Evolutionary conservation across 306 rosid genomes (phyloP).

Genomic region (Fagus sylvatica): DNA sequence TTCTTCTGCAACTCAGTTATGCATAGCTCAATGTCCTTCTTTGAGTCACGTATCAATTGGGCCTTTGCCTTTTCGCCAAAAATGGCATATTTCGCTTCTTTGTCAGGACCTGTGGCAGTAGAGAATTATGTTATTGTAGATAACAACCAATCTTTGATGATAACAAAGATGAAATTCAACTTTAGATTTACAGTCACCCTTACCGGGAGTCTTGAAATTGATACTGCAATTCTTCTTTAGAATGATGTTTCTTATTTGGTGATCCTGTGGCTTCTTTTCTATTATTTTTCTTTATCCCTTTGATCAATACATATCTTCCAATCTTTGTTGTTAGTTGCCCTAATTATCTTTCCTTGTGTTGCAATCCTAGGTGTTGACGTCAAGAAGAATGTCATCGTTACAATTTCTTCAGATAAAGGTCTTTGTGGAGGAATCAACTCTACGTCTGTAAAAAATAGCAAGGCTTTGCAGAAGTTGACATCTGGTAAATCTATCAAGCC

Average conservation of each 20-base stretch:
- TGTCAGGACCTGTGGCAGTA: conserved; percentile 67
- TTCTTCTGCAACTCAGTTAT: conserved; percentile 89
- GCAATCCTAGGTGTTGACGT: conserved; percentile 57
- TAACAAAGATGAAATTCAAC: background rate
- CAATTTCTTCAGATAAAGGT: conserved; percentile 96
- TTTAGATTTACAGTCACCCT: background rate
- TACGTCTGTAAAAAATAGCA: conserved; percentile 95
- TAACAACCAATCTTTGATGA: background rate
- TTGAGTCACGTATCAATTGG: conserved; percentile 87
- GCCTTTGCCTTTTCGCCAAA: conserved; percentile 99
- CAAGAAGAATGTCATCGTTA: conserved; percentile 78
- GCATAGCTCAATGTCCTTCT: conserved; percentile 56
- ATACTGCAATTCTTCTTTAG: background rate
- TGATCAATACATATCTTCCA: background rate
- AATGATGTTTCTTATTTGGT: no score
- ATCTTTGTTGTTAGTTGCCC: conserved; percentile 11
- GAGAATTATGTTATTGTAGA: background rate
- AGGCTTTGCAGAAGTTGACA: conserved; percentile 54
- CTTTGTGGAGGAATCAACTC: conserved; percentile 99
- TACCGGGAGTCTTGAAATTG: background rate
- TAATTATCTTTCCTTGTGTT: conserved; percentile 20
- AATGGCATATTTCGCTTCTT: conserved; percentile 71
- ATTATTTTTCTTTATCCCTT: background rate
- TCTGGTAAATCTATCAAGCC: conserved; percentile 57
- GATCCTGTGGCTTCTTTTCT: background rate